phyloP scores from a whole-genome alignment of 2,329 filamentous ascomycete species.

The Berkeleyomyces basicola region DNA sequence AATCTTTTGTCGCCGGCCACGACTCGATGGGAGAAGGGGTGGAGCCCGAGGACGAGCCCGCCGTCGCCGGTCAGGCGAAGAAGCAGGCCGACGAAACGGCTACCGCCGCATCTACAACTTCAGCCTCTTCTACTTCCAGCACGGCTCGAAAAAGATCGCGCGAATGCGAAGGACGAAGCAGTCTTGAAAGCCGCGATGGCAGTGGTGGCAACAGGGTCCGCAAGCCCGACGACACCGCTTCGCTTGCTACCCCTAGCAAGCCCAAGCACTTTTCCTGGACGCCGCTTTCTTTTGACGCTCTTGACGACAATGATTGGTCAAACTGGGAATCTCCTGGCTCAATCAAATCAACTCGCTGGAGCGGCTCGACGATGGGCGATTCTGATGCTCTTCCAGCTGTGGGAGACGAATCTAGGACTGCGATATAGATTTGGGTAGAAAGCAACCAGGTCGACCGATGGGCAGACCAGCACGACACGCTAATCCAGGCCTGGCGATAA shows the following conservation, averaged over 20 bases:
- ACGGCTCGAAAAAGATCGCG: conserved; percentile 8
- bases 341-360: conserved; percentile 43
- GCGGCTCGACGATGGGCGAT: conserved; percentile 38
- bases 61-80: background rate
- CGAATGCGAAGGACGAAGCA: conserved; percentile 7
- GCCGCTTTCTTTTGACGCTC: conserved; percentile 37
- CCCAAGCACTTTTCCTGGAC: conserved; percentile 44
- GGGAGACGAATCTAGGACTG: conserved; percentile 28
- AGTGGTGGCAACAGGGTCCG: background rate
- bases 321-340: conserved; percentile 45
- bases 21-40: background rate
- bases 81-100: background rate
- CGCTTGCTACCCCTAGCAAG: conserved; percentile 24
- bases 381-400: conserved; percentile 30
- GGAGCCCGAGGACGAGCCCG: background rate
- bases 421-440: conserved; percentile 28
- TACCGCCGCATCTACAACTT: conserved; percentile 9
- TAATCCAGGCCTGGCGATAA: background rate
- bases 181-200: conserved; percentile 9
- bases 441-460: background rate
- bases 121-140: conserved; percentile 8
- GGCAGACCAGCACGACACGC: background rate
- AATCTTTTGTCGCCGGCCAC: conserved; percentile 12
- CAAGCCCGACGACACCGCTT: background rate
- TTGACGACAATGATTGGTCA: conserved; percentile 47